Base-by-base conservation (phyloP, 2,329 filamentous ascomycete species). In the Penicillium sp. region DNA sequence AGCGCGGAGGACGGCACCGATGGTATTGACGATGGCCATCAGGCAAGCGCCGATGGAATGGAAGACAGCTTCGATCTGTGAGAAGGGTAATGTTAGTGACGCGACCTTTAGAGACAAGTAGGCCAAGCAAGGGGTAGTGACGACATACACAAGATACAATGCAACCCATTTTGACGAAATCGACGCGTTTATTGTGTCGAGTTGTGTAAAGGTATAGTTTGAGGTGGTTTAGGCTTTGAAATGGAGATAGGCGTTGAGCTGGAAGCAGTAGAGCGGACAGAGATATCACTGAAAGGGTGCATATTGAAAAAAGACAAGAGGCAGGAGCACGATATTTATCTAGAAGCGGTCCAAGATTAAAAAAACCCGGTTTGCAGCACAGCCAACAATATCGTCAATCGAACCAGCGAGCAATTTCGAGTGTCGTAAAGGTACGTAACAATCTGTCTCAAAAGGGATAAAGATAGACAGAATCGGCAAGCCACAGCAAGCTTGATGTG, bases 91-190 rank as follows among this genome's bases (percentile, higher is more conserved):
- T 71, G 62, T 68, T 62, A 39, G 35, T 39, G 8, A 19, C 8
- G 10, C n/a, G 35, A 39, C 4, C 16, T 39, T 39, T n/a, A n/a
- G 35, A 11, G 35, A 7, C 6, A 37, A 1, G n/a, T 22, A 21
- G 48, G 44, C 22, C 35, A 21, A 35, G 45, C 45, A 42, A 44
- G 31, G 35, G 27, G 45, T 45, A 37, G 43, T 24, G 35, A 35
- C 22, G 51, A 84, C 89, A 70, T 90, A 93, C 90, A 73, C 90
- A 93, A 74, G 90, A 93, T 65, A 91, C 81, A 70, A 95, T 87
- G 76, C 88, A 90, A 79, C 90, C 90, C 90, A 95, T 93, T 66
- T 75, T 87, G 76, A 68, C 21, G 10, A 48, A 27, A 29, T 53
- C 22, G 11, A 33, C 19, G 14, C 11, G 27, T 29, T 24, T 21